These are phyloP conservation scores for Glonium stellatum DNA, from an alignment of 495 filamentous ascomycete species.

Conservation along the genomic window DNA sequence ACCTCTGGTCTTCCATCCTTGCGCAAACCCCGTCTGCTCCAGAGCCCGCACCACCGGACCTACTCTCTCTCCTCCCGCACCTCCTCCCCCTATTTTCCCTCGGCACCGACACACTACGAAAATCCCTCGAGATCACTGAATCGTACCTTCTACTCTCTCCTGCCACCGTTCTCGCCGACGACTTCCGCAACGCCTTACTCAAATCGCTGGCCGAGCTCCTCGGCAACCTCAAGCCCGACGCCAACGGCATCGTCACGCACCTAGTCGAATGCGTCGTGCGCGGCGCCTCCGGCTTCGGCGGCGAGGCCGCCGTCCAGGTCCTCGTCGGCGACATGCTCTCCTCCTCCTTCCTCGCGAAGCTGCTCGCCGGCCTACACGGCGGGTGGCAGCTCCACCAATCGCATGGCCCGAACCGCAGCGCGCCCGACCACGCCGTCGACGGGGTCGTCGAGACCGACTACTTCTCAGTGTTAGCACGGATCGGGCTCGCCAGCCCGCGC, in stretches of 20 bases:
- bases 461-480: slow-evolving; percentile 71
- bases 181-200: slow-evolving; percentile 52
- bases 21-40: slow-evolving; percentile 50
- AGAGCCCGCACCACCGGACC: slow-evolving; percentile 29
- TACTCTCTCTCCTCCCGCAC: slow-evolving; percentile 59
- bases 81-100: slow-evolving; percentile 66
- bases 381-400: slow-evolving; percentile 57
- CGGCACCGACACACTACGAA: slow-evolving; percentile 61
- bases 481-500: slow-evolving; percentile 61
- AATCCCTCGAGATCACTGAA: slow-evolving; percentile 65
- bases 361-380: slow-evolving; percentile 65
- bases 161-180: slow-evolving; percentile 59
- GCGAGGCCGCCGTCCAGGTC: slow-evolving; percentile 53
- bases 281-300: slow-evolving; percentile 55
- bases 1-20: slow-evolving; percentile 77
- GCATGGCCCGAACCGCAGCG: slow-evolving; percentile 36
- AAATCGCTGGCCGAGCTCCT: slow-evolving; percentile 53
- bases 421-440: slow-evolving; percentile 49
- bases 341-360: slow-evolving; percentile 55
- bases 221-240: slow-evolving; percentile 54
- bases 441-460: slow-evolving; percentile 73
- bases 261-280: slow-evolving; percentile 67
- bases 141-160: slow-evolving; percentile 77
- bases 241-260: slow-evolving; percentile 57
- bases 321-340: slow-evolving; percentile 61